Percentiles rank a stretch among this genome's conserved stretches.
Evolutionary conservation across 805 yeast genomes (phyloP).

Genomic region (Candida broadrunensis): DNA sequence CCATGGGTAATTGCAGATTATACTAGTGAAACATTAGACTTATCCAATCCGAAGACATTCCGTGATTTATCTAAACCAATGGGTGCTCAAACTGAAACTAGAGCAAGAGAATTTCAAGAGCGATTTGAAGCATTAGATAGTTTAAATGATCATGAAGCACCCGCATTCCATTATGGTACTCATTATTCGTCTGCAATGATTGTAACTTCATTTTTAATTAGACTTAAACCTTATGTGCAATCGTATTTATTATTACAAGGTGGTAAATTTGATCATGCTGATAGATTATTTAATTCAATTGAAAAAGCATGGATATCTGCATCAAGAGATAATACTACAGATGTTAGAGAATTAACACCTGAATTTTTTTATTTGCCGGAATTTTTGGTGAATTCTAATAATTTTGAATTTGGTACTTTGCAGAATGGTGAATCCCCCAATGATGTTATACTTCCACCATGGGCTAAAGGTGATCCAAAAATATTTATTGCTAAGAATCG

Average conservation of each 20-base stretch:
- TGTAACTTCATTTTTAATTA: conserved; percentile 73
- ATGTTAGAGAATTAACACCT: conserved; percentile 83
- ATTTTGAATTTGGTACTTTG: conserved; percentile 65
- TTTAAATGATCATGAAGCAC: conserved; percentile 54
- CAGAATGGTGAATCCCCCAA: conserved; percentile 61
- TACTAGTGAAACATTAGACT: conserved; percentile 64
- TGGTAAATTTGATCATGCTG: conserved; percentile 87
- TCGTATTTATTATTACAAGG: conserved; percentile 79
- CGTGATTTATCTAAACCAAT: conserved; percentile 83
- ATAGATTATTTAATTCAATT: conserved; percentile 71
- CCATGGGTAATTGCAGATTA: conserved; percentile 92
- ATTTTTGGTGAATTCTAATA: conserved; percentile 62
- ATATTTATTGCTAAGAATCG: conserved; percentile 72
- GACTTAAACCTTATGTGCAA: conserved; percentile 78
- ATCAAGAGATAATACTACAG: conserved; percentile 75
- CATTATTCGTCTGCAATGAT: conserved; percentile 95
- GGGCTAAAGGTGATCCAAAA: conserved; percentile 80
- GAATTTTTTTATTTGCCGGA: conserved; percentile 85
- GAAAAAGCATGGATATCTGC: conserved; percentile 82
- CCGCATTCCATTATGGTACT: conserved; percentile 90
- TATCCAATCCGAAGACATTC: conserved; percentile 56
- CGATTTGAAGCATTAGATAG: conserved; percentile 69
- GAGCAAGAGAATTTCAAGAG: conserved; percentile 65
- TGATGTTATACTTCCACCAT: conserved; percentile 72
- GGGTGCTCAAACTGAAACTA: conserved; percentile 74